Base-by-base conservation (phyloP, 164 flowering plant species). In the Vitis amurensis region DNA sequence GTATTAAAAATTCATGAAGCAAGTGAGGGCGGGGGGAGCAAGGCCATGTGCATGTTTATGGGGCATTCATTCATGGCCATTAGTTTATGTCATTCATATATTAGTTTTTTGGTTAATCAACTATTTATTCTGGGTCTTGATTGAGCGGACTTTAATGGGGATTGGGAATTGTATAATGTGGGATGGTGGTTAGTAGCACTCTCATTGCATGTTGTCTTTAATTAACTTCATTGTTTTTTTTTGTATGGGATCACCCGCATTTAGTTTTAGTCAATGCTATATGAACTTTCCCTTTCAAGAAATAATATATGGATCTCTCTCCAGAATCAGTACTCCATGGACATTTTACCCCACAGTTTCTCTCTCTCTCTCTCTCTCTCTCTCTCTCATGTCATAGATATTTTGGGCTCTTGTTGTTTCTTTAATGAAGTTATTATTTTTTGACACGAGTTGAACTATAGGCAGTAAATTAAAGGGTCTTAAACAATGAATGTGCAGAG, bases 41-140 rank as follows among this genome's bases (percentile, higher is more conserved):
- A 56, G 59, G 64, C 67, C 92, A 88, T 86, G 92, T 88, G 92
- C 73, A 71, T 73, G 80, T 76, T 78, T 71, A 82, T 83, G 85
- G 82, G 77, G 75, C 37, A 74, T 70, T 75, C 67, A 73, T 73
- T 77, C 58, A 73, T 72, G 76, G 64, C 81, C 84, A 72, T 65
- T 79, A 57, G 59, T 72, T 81, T 69, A 71, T 48, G 29, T 56
- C 15, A 62, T 66, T 60, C 59, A 31, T 19, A 15, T 17, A 11
- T n/a, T 37, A 37, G 5, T 11, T 60, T 48, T 55, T 29, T 37
- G 7, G 7, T 37, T 37, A 37, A 37, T 37, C 7, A 37, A 37
- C 44, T 37, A 37, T 37, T 37, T 37, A 6, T 37, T 37, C 4
- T 37, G 44, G 44, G 44, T 37, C 44, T 37, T 4, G 44, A 37